Evolutionary conservation across 148 eudicot genomes (phyloP).

Genomic region (Talinum fruticosum): DNA sequence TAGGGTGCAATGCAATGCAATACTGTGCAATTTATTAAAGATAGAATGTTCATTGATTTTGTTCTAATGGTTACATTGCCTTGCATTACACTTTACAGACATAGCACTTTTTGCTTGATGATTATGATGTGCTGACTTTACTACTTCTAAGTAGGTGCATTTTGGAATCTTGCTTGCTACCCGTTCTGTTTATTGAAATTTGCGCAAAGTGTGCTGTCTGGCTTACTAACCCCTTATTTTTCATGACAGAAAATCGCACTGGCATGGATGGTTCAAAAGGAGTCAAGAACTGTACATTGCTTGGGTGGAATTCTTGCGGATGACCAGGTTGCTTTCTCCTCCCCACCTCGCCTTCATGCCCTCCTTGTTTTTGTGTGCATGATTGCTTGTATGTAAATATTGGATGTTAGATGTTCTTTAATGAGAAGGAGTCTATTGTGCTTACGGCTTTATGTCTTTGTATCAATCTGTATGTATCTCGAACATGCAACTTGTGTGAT

Average conservation of each 20-base stretch:
- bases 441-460: neutral
- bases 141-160: neutral
- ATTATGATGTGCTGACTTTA: neutral
- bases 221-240: constrained; percentile 13
- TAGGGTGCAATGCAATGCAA: neutral
- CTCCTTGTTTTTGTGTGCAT: neutral
- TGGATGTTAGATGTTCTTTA: neutral
- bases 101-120: neutral
- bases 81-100: neutral
- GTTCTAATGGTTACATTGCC: neutral
- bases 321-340: constrained; percentile 66
- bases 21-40: neutral
- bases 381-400: neutral
- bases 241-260: constrained; percentile 77
- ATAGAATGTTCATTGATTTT: neutral
- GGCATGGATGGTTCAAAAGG: constrained; percentile 95
- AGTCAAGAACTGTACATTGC: constrained; percentile 62
- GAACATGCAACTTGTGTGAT: neutral
- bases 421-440: neutral
- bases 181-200: neutral
- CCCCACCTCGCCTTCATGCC: neutral
- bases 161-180: constrained; percentile 1
- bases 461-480: neutral
- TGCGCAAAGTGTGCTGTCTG: constrained; percentile 11
- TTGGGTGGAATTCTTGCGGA: constrained; percentile 96